These are phyloP conservation scores for Coniochaeta prunicola DNA, from an alignment of 2,329 filamentous ascomycete genomes.

Conservation along the genomic window DNA sequence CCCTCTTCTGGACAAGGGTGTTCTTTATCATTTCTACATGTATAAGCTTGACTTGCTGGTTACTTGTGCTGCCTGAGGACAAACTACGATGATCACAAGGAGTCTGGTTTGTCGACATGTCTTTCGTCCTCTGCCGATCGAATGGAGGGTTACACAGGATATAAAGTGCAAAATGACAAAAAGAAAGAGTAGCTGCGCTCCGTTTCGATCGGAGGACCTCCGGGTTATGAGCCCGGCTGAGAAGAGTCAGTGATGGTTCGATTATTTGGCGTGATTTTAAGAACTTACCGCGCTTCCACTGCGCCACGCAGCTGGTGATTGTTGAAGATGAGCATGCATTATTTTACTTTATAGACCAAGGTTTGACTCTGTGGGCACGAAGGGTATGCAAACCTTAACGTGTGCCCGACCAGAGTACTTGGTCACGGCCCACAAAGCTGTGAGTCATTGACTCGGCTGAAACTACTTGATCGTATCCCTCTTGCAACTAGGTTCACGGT, in stretches of 20 bases:
- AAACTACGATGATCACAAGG: neutral
- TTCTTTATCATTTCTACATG: neutral
- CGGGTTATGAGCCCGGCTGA: constrained; percentile 1
- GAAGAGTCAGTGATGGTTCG: neutral
- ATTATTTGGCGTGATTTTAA: neutral
- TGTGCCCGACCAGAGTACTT: neutral
- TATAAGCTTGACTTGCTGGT: no score
- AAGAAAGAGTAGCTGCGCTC: neutral
- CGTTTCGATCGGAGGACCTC: constrained; percentile 1
- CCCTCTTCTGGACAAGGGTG: neutral
- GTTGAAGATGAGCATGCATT: neutral
- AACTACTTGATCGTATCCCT: neutral
- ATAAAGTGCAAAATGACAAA: neutral
- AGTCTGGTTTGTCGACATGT: neutral
- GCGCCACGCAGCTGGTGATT: neutral
- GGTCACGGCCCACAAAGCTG: neutral
- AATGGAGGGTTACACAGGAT: neutral
- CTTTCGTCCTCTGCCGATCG: neutral
- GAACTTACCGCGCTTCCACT: constrained; percentile 1
- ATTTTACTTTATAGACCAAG: neutral
- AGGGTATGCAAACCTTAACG: neutral
- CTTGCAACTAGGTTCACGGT: neutral
- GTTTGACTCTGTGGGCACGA: neutral
- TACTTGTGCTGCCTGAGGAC: neutral
- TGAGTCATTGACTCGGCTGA: neutral